These are phyloP conservation scores for Vanilla planifolia DNA, from an alignment of 106 monocot genomes.

Conservation along the genomic window DNA sequence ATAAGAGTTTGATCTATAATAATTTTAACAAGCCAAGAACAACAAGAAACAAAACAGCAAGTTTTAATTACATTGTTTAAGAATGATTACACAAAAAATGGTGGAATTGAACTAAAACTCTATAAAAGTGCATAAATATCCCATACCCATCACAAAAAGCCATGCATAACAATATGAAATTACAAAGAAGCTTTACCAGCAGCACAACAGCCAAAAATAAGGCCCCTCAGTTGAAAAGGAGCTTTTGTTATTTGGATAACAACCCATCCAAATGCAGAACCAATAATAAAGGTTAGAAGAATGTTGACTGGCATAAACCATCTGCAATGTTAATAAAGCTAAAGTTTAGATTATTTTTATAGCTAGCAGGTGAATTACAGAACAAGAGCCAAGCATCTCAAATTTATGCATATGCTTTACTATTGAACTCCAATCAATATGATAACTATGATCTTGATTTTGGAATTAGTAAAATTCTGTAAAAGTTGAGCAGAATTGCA, in stretches of 20 bases:
- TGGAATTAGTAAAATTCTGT: too few species aligned
- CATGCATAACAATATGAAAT: background rate
- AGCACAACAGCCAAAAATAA: constrained; percentile 70
- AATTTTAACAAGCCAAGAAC: too few species aligned
- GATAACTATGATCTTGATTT: too few species aligned
- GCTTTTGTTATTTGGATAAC: constrained; percentile 57
- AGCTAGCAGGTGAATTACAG: too few species aligned
- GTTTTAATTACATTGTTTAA: too few species aligned
- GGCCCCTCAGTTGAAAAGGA: constrained; percentile 45
- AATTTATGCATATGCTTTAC: too few species aligned
- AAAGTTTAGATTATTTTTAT: constrained; percentile 2
- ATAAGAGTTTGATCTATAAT: too few species aligned
- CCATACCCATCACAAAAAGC: background rate
- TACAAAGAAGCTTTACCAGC: constrained; percentile 43
- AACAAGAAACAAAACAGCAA: too few species aligned
- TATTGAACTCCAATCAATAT: too few species aligned
- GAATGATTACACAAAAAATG: too few species aligned
- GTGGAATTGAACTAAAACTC: background rate
- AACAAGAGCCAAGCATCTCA: too few species aligned
- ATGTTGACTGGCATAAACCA: constrained; percentile 95
- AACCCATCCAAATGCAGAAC: constrained; percentile 65
- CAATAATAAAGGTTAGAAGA: constrained; percentile 49
- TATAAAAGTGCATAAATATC: background rate
- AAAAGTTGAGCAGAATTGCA: too few species aligned
- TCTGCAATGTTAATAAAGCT: constrained; percentile 23